Evolutionary conservation across 331 rosid species (phyloP).

Genomic region (Quercus lobata): DNA sequence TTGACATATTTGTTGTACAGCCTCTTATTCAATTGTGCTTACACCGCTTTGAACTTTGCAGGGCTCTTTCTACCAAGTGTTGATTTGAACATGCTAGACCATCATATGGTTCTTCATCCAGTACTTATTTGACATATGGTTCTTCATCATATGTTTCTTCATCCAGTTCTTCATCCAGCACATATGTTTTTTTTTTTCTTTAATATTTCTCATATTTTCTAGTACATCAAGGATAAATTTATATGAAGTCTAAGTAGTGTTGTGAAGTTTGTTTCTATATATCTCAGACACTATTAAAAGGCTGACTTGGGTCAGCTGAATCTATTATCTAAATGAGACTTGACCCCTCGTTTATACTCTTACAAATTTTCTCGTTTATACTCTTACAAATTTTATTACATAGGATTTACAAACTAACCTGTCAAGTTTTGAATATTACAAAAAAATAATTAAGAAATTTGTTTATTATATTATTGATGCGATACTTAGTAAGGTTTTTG

Average conservation of each 20-base stretch:
- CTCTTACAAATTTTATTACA: too few relatives aligned
- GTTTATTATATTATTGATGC: too few relatives aligned
- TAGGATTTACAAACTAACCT: too few relatives aligned
- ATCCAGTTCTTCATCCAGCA: not conserved
- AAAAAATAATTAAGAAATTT: too few relatives aligned
- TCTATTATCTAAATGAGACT: not conserved
- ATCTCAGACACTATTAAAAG: not conserved
- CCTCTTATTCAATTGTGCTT: not conserved
- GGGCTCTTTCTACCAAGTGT: constrained; percentile 44
- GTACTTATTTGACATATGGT: not conserved
- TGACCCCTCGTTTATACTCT: not conserved
- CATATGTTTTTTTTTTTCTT: not conserved
- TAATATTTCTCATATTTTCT: not conserved
- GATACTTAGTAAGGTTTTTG: too few relatives aligned
- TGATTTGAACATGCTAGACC: constrained; percentile 25
- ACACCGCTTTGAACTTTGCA: constrained; percentile 20
- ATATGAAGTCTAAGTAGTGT: not conserved
- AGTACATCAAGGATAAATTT: not conserved
- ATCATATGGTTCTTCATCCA: not conserved
- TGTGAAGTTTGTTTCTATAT: not conserved
- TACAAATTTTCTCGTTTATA: too few relatives aligned
- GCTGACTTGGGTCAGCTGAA: not conserved
- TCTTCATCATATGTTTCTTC: not conserved
- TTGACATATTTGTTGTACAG: not conserved
- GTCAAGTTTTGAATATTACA: too few relatives aligned